Conservation (phyloP, 78 protist genomes). For the Dictyostelium firmibasis region DNA sequence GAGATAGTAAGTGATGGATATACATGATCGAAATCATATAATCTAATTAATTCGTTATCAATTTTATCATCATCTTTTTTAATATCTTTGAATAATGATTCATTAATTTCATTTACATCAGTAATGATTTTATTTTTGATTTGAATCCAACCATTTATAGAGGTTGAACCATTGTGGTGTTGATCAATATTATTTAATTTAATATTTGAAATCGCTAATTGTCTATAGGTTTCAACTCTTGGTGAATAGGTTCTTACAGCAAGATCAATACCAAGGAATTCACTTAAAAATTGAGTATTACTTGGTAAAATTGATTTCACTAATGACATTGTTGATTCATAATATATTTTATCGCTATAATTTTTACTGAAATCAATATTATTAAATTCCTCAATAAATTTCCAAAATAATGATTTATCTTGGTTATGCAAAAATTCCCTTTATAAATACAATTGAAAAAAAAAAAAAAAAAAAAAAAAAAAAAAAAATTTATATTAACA, state of each 20-base stretch:
- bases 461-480: neutral
- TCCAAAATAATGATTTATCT: constrained; percentile 30
- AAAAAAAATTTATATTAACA: neutral
- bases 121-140: neutral
- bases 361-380: neutral
- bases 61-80: neutral
- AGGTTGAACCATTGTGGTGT: neutral
- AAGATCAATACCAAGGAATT: neutral
- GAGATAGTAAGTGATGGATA: neutral
- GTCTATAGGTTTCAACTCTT: constrained; percentile 34
- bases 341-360: neutral
- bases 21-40: constrained; percentile 24
- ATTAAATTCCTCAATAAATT: constrained; percentile 26
- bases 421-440: constrained; percentile 22
- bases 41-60: neutral
- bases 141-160: neutral
- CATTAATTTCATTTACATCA: neutral
- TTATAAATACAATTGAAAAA: neutral
- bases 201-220: neutral
- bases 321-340: neutral
- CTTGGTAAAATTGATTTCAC: neutral
- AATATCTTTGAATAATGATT: neutral
- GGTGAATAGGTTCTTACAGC: constrained; percentile 45
- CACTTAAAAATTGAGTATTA: neutral
- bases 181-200: neutral